Evolutionary conservation across 108 stramenopile species (phyloP).

Genomic region (Skeletonema marinoi): DNA sequence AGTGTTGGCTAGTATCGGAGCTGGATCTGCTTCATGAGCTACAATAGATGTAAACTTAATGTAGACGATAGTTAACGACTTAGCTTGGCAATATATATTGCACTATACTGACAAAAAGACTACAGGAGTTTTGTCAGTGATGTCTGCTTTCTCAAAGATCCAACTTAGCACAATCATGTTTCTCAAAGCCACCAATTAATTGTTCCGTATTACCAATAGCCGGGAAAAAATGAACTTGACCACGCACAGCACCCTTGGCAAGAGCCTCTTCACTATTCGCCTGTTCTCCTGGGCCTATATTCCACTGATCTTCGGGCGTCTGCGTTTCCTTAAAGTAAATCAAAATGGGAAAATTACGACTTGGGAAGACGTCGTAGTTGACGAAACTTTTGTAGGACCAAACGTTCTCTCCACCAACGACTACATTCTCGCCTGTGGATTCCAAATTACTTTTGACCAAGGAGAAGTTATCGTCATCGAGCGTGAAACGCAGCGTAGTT

Average conservation of each 20-base stretch:
- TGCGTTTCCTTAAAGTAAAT: conserved; percentile 81
- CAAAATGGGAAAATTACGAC: conserved; percentile 62
- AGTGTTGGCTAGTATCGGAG: too few relatives aligned
- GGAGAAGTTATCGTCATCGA: conserved; percentile 61
- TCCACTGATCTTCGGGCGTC: conserved; percentile 61
- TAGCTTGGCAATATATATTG: neutral
- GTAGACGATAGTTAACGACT: neutral
- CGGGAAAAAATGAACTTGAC: conserved; percentile 69
- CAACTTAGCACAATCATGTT: conserved; percentile 47
- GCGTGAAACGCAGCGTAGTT: conserved; percentile 58
- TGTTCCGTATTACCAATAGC: conserved; percentile 53
- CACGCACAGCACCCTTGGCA: conserved; percentile 48
- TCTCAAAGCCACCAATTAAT: conserved; percentile 38
- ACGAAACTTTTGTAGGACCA: conserved; percentile 49
- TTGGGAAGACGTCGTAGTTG: conserved; percentile 35
- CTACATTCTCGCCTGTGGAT: conserved; percentile 64
- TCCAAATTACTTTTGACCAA: conserved; percentile 46
- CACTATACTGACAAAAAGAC: neutral
- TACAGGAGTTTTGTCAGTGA: neutral
- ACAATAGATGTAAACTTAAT: too few relatives aligned
- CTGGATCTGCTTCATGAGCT: too few relatives aligned
- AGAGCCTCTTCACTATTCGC: conserved; percentile 45
- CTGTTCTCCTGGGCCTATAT: conserved; percentile 43
- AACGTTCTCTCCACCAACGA: conserved; percentile 62
- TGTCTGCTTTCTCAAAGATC: conserved; percentile 2